phyloP scores from a whole-genome alignment of 495 filamentous ascomycete species.

The Lasiosphaeria hispida region DNA sequence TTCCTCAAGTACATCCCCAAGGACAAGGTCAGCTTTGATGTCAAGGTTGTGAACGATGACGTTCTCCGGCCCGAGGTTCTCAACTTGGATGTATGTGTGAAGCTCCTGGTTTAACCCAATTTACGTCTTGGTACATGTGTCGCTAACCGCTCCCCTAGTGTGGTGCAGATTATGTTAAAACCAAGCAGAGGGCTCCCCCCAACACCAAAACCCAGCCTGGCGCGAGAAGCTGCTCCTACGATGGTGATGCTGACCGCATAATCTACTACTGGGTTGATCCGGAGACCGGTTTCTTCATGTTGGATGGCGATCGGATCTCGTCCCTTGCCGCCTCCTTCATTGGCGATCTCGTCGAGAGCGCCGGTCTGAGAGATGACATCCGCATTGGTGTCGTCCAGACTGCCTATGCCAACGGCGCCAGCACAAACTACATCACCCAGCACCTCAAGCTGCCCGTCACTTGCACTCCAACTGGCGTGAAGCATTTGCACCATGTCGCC shows the following conservation, averaged over 20 bases:
- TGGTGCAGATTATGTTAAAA: constrained; percentile 97
- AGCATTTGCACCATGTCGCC: constrained; percentile 94
- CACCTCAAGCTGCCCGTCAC: constrained; percentile 84
- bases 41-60: constrained; percentile 88
- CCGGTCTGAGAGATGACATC: constrained; percentile 74
- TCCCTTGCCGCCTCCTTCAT: constrained; percentile 93
- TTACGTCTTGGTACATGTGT: not conserved
- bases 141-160: constrained; percentile 54
- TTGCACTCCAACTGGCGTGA: constrained; percentile 94
- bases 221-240: constrained; percentile 87
- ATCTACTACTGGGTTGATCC: constrained; percentile 92
- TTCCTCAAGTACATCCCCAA: constrained; percentile 78
- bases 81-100: constrained; percentile 71
- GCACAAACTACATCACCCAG: constrained; percentile 85
- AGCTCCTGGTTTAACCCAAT: not conserved
- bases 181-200: constrained; percentile 86
- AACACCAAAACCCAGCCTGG: constrained; percentile 69
- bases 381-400: constrained; percentile 94
- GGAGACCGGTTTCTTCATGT: constrained; percentile 76
- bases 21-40: constrained; percentile 64
- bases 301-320: constrained; percentile 96
- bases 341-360: constrained; percentile 75
- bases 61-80: constrained; percentile 82
- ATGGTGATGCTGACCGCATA: constrained; percentile 92
- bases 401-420: constrained; percentile 96